Conservation (phyloP, 306 rosid genomes). For the Trifolium pratense region DNA sequence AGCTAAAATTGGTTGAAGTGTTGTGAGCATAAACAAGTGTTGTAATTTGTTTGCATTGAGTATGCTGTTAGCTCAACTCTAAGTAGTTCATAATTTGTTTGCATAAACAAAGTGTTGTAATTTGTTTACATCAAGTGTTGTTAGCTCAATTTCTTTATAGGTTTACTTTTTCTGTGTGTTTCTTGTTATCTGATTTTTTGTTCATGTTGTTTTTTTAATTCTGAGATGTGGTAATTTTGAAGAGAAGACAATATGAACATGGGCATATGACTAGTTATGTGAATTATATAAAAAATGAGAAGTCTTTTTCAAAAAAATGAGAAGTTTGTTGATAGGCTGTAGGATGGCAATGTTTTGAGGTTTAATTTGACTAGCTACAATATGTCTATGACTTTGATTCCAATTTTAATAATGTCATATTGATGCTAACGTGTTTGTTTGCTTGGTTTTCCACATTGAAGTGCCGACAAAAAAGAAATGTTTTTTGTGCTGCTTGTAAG, state of each 20-base stretch:
- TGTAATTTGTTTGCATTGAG: not conserved
- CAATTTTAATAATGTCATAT: not conserved
- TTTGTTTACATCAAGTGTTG: not conserved
- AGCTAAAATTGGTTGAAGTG: too few species aligned
- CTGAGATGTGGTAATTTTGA: not conserved
- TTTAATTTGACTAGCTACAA: not conserved
- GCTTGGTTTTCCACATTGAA: constrained; percentile 26
- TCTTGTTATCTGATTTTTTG: not conserved
- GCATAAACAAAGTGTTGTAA: too few species aligned
- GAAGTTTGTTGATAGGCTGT: not conserved
- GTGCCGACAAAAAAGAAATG: constrained; percentile 79
- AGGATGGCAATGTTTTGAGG: not conserved
- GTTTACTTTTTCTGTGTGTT: not conserved
- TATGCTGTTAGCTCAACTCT: not conserved
- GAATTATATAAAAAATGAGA: not conserved
- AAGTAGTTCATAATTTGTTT: too few species aligned
- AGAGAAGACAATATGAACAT: not conserved
- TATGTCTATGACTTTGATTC: not conserved
- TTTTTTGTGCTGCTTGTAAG: constrained; percentile 59
- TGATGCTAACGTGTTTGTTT: not conserved
- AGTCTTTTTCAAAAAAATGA: not conserved
- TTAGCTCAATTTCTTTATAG: not conserved
- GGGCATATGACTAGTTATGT: not conserved
- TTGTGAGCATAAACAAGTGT: not conserved
- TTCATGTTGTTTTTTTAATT: not conserved